phyloP scores from a whole-genome alignment of 2,329 filamentous ascomycete species.

The Arthrobotrys sinensis region DNA sequence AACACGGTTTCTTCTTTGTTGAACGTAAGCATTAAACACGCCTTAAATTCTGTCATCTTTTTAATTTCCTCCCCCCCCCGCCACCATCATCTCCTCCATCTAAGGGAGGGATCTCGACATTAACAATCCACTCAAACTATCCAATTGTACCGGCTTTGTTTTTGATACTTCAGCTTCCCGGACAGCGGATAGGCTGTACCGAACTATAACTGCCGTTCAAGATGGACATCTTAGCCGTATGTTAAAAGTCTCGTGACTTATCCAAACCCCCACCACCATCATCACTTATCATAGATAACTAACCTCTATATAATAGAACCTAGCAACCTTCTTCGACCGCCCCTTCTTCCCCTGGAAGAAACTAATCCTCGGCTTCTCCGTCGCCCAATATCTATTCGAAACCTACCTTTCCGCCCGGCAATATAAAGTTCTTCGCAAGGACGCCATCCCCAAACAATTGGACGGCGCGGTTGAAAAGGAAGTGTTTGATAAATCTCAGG shows the following conservation, averaged over 20 bases:
- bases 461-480: slow-evolving; percentile 88
- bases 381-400: slow-evolving; percentile 92
- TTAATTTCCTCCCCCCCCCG: neutral
- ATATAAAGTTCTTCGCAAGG: slow-evolving; percentile 86
- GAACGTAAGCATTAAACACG: slow-evolving; percentile 4
- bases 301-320: slow-evolving; percentile 31
- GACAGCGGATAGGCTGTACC: slow-evolving; percentile 1
- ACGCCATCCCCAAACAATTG: slow-evolving; percentile 86
- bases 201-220: neutral
- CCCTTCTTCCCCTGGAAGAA: slow-evolving; percentile 71
- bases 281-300: slow-evolving; percentile 4
- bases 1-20: slow-evolving; percentile 60
- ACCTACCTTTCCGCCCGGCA: slow-evolving; percentile 90
- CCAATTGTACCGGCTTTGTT: neutral
- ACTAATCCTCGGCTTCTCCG: slow-evolving; percentile 92
- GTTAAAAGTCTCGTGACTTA: slow-evolving; percentile 32
- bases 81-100: neutral
- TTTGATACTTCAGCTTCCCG: neutral
- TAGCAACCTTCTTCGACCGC: slow-evolving; percentile 48
- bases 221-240: slow-evolving; percentile 58
- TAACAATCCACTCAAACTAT: neutral
- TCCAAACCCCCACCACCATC: neutral
- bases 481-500: slow-evolving; percentile 95
- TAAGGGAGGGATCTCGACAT: neutral
- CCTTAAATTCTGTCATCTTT: neutral